Conservation (phyloP, 352 stramenopile species). For the Phytophthora hybrid region DNA sequence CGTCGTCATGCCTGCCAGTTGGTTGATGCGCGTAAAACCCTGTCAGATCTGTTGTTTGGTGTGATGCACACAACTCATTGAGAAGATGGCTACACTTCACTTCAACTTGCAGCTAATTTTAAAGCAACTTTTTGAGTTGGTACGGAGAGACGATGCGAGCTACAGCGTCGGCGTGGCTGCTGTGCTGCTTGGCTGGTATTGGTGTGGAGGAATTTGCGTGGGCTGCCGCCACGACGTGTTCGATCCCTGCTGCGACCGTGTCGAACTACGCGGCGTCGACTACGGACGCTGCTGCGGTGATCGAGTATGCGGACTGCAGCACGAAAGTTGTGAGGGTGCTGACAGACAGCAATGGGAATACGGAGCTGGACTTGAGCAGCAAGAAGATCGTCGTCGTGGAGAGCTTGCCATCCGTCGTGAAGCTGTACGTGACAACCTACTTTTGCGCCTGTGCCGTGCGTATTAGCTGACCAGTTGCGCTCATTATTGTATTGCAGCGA, state of each 20-base stretch:
- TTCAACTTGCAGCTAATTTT: not conserved
- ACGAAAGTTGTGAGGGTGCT: conserved; percentile 33
- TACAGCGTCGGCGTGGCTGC: not conserved
- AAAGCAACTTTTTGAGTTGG: too few species aligned
- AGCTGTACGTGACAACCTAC: conserved; percentile 28
- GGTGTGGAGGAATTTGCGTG: not conserved
- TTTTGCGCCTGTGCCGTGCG: too few species aligned
- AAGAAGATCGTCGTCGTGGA: conserved; percentile 41
- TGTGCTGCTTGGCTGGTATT: not conserved
- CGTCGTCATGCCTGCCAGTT: conserved; percentile 23
- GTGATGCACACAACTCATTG: conserved; percentile 10
- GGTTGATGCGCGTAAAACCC: conserved; percentile 17
- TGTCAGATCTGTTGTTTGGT: conserved; percentile 1
- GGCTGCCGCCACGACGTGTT: conserved; percentile 9
- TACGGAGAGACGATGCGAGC: not conserved
- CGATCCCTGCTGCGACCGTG: conserved; percentile 15
- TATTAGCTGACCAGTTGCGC: not conserved
- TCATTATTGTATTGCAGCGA: conserved; percentile 24
- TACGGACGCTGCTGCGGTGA: conserved; percentile 20
- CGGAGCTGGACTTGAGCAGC: conserved; percentile 37
- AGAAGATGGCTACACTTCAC: conserved; percentile 3
- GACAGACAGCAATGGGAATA: conserved; percentile 8
- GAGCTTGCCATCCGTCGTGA: conserved; percentile 40
- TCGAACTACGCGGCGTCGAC: conserved; percentile 16
- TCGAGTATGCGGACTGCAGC: conserved; percentile 36